Evolutionary conservation across 495 filamentous ascomycete genomes (phyloP).

Genomic region (Cryomyces minteri): DNA sequence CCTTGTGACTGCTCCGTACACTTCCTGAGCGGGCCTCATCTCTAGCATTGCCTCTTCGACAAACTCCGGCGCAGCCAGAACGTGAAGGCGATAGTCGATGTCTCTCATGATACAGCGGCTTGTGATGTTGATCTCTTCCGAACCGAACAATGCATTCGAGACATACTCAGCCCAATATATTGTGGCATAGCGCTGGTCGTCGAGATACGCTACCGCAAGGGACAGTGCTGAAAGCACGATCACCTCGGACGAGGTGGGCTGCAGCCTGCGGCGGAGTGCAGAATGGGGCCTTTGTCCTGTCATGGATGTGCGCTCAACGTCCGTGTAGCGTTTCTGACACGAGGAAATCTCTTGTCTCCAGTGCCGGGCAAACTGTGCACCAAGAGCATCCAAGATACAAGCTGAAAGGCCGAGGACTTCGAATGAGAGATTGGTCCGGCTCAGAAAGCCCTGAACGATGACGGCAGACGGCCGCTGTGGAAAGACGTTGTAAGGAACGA

Average conservation of each 20-base stretch:
- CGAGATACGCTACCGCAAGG: constrained; percentile 4
- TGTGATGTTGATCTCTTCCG: constrained; percentile 3
- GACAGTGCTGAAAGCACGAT: constrained; percentile 10
- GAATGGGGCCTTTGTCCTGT: background rate
- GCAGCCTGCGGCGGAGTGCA: background rate
- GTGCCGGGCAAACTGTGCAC: constrained; percentile 3
- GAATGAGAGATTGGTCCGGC: constrained; percentile 7
- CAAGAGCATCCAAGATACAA: constrained; percentile 11
- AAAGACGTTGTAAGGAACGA: constrained; percentile 10
- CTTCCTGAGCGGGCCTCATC: constrained; percentile 2
- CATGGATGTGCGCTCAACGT: background rate
- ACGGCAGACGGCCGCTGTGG: constrained; percentile 1
- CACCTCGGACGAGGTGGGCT: constrained; percentile 3
- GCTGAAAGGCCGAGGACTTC: constrained; percentile 9
- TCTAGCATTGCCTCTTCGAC: constrained; percentile 3
- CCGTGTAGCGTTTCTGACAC: background rate
- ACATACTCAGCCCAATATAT: constrained; percentile 4
- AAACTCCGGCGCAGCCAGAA: constrained; percentile 5
- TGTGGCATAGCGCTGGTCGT: constrained; percentile 3
- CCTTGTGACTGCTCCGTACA: no score
- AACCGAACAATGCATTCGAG: background rate
- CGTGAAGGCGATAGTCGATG: constrained; percentile 9
- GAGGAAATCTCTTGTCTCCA: constrained; percentile 1
- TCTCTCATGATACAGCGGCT: constrained; percentile 7
- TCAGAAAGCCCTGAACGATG: constrained; percentile 3